These are phyloP conservation scores for Phytopythium litorale DNA, from an alignment of 352 stramenopile genomes.

Conservation along the genomic window DNA sequence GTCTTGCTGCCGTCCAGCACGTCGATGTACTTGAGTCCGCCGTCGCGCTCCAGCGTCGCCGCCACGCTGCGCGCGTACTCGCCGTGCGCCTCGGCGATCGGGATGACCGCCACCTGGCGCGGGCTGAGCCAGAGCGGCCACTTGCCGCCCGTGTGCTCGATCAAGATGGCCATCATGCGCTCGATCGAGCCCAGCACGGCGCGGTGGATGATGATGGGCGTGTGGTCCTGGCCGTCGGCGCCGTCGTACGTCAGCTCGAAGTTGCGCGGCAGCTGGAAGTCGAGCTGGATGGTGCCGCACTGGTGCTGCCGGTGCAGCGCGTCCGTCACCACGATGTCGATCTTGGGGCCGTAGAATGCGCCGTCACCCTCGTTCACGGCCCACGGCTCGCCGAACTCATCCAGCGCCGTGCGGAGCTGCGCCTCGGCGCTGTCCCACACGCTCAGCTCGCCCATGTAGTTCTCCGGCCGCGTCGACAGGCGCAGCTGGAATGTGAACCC, in stretches of 20 bases:
- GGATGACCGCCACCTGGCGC: conserved; percentile 72
- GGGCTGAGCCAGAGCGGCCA: conserved; percentile 96
- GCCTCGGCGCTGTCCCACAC: conserved; percentile 93
- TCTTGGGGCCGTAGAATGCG: conserved; percentile 98
- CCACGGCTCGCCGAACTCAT: conserved; percentile 71
- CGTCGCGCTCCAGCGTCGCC: conserved; percentile 32
- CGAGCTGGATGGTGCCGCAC: conserved; percentile 97
- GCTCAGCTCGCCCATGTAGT: conserved; percentile 91
- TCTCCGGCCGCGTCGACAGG: conserved; percentile 94
- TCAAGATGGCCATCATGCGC: conserved; percentile 98
- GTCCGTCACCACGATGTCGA: conserved; percentile 97
- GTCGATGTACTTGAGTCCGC: conserved; percentile 52
- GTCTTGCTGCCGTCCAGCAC: conserved; percentile 76
- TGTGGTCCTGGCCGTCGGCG: conserved; percentile 85
- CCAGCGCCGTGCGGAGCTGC: conserved; percentile 58
- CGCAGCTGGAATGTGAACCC: conserved; percentile 93
- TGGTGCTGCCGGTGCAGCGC: conserved; percentile 96
- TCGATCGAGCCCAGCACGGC: conserved; percentile 97
- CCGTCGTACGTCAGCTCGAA: conserved; percentile 94
- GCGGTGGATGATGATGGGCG: conserved; percentile 97
- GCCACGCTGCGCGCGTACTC: conserved; percentile 63
- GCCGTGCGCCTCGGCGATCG: conserved; percentile 57
- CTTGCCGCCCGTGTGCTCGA: conserved; percentile 96
- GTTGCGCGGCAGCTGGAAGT: conserved; percentile 97
- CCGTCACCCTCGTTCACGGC: conserved; percentile 93